A percentile compares a stretch with the other conserved stretches of the same genome.
Evolutionary conservation across 129 eudicot genomes (phyloP).

Genomic region (Cynara cardunculus): DNA sequence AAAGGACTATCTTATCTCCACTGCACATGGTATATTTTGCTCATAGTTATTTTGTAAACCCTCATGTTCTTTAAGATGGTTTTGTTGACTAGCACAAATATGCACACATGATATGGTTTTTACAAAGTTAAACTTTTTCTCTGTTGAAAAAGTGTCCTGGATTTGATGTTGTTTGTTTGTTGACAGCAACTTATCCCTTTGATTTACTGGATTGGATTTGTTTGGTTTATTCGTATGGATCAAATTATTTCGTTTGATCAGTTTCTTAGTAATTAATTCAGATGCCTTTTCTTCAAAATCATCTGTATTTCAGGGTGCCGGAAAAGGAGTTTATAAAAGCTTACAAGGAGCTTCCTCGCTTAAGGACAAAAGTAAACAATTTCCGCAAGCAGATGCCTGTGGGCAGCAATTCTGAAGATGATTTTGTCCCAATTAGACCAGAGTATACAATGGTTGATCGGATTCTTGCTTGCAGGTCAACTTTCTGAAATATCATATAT

Average conservation of each 20-base stretch:
- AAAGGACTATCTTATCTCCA: constrained; percentile 94
- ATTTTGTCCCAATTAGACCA: constrained; percentile 75
- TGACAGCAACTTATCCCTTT: not conserved
- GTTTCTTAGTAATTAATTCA: not conserved
- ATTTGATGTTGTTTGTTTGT: not conserved
- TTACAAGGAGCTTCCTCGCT: constrained; percentile 79
- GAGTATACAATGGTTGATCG: constrained; percentile 98
- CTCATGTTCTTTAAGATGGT: not conserved
- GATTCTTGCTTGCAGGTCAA: constrained; percentile 85
- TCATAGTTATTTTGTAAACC: not conserved
- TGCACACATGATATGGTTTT: not conserved
- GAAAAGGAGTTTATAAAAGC: constrained; percentile 86
- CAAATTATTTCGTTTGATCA: not conserved
- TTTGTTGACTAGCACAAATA: not conserved
- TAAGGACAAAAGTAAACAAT: constrained; percentile 83
- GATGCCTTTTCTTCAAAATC: not conserved
- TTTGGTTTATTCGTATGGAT: not conserved
- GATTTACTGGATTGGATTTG: not conserved
- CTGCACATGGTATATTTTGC: constrained; percentile 71
- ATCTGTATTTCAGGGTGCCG: constrained; percentile 58
- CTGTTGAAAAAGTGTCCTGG: not conserved
- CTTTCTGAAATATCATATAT: not conserved
- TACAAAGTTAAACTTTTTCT: not conserved
- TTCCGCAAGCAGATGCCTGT: constrained; percentile 68
- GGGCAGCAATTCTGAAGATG: constrained; percentile 66